Conservation (phyloP, 176 grass and related monocot species). For the Stipa capillata region DNA sequence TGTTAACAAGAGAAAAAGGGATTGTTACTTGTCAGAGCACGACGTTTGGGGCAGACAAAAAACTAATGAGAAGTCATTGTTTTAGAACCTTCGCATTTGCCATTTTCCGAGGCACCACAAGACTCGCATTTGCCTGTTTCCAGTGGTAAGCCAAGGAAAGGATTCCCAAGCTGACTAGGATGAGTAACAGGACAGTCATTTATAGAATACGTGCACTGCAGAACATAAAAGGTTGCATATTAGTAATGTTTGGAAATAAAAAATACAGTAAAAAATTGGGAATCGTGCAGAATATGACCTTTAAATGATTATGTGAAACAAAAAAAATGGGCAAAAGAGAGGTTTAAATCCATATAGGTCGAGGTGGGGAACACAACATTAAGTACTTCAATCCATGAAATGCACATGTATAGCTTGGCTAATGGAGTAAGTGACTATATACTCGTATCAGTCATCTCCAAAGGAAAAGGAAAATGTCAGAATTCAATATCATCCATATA, state of each 20-base stretch:
- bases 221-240: slow-evolving; percentile 5
- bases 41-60: neutral
- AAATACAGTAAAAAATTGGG: neutral
- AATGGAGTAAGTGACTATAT: neutral
- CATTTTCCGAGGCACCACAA: slow-evolving; percentile 71
- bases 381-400: neutral
- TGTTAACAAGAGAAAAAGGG: slow-evolving; percentile 1
- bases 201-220: slow-evolving; percentile 55
- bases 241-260: neutral
- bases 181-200: slow-evolving; percentile 73
- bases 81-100: slow-evolving; percentile 83
- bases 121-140: slow-evolving; percentile 85
- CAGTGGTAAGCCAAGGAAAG: slow-evolving; percentile 84
- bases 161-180: slow-evolving; percentile 78
- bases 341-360: neutral
- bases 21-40: neutral
- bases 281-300: neutral
- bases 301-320: neutral
- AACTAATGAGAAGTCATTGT: neutral
- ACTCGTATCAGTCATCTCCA: neutral
- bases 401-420: neutral
- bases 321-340: too few species aligned
- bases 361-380: neutral
- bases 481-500: neutral
- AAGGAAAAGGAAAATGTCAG: neutral